phyloP scores from a whole-genome alignment of 768 basidiomycete genomes.

The Mycena rebaudengoi region DNA sequence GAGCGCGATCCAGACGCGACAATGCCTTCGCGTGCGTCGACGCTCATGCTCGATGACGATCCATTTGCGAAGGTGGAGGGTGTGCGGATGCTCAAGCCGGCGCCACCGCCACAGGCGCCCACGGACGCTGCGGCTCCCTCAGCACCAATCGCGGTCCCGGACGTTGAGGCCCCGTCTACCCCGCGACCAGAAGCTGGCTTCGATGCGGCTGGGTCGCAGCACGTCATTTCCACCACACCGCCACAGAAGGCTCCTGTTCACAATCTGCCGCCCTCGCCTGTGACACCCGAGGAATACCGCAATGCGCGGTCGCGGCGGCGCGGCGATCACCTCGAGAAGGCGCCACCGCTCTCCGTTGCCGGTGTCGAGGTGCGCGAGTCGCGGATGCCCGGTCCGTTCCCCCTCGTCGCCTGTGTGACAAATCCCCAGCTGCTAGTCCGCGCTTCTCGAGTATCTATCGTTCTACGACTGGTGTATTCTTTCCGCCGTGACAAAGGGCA shows the following conservation, averaged over 20 bases:
- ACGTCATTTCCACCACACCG: conserved; percentile 20
- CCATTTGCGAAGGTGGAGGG: conserved; percentile 66
- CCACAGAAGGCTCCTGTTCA: conserved; percentile 8
- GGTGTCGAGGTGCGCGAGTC: conserved; percentile 32
- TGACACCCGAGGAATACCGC: conserved; percentile 33
- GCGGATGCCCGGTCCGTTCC: conserved; percentile 49
- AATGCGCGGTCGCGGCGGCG: conserved; percentile 49
- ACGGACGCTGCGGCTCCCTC: background rate
- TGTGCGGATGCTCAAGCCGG: conserved; percentile 51
- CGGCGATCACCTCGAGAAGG: conserved; percentile 50
- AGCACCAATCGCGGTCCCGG: background rate
- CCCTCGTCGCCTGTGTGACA: conserved; percentile 64
- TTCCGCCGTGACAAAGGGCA: conserved; percentile 62
- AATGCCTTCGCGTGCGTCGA: conserved; percentile 39
- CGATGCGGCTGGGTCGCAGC: conserved; percentile 10
- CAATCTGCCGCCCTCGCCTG: conserved; percentile 25
- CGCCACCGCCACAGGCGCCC: background rate
- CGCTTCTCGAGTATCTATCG: conserved; percentile 67
- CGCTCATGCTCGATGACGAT: conserved; percentile 56
- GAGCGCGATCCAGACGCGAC: conserved; percentile 25
- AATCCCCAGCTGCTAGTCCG: conserved; percentile 59
- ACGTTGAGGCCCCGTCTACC: conserved; percentile 11
- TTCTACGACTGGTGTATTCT: conserved; percentile 79
- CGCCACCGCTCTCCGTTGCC: conserved; percentile 43
- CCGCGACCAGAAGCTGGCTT: conserved; percentile 13